Base-by-base conservation (phyloP, 225 moss, liverwort and hornwort species). In the Lunularia cruciata region DNA sequence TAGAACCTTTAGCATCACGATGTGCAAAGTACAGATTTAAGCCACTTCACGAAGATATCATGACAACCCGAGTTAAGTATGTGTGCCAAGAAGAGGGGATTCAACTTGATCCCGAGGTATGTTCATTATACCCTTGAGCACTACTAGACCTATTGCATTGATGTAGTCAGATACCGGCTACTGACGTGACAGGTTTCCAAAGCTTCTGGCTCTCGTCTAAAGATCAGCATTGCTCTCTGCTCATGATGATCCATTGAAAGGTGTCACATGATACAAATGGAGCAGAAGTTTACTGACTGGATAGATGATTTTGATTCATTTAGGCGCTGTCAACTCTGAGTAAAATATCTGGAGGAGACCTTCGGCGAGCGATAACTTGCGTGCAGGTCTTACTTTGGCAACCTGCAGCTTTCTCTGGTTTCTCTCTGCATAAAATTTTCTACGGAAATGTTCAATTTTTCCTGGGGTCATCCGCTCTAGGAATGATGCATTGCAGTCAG, bases 1-100 rank as follows among this genome's bases (percentile, higher is more conserved):
- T 96, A 63, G 96, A 96, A 83, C 96, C 96, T n/a, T 69, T 96
- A 76, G 96, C 96, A 71, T 96, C 96, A 48, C 85, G 96, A n/a
- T 96, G 96, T 75, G 96, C 96, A 51, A 96, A 96, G 72, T 96
- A 89, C 61, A 83, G 96, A 53, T 96, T 96, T 33, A 96, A 92
- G 72, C 90, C 96, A 16, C 92, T 98, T 10, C 43, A 89, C 38
- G 90, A 93, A 75, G 87, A 89, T 47, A 78, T 92, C 52, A 98
- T 98, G 96, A 89, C 87, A 22, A 83, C 78, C 27, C 84, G 96
- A 28, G 87, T 91, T 73, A 85, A 80, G 61, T 91, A 83, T 67
- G 89, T 98, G 54, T 90, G 96, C 71, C 76, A 83, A 61, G 87
- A 98, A 58, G 96, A 98, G 76, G 92, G 87, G 34, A 48, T 98